Conservation (phyloP, 2,329 filamentous ascomycete species). For the Amylocarpus encephaloides region DNA sequence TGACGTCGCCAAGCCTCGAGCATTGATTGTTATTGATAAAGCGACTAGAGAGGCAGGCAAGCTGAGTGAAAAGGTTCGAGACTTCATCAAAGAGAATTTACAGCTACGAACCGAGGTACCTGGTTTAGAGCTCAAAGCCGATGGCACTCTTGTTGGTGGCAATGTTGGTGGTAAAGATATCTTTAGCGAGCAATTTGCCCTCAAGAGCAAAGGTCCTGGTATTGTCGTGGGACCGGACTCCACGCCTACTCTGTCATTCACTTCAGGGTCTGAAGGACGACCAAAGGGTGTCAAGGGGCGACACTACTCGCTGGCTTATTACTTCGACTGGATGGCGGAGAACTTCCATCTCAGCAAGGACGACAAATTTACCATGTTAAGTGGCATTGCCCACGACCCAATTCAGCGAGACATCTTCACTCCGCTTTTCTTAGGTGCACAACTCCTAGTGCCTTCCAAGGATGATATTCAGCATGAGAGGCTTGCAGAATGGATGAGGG, state of each 20-base stretch:
- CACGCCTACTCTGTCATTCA: slow-evolving; percentile 68
- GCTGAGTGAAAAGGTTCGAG: slow-evolving; percentile 48
- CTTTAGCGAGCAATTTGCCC: slow-evolving; percentile 48
- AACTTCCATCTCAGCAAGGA: slow-evolving; percentile 67
- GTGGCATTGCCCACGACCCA: slow-evolving; percentile 74
- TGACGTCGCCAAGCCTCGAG: slow-evolving; percentile 68
- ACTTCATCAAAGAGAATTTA: slow-evolving; percentile 68
- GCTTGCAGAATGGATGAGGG: slow-evolving; percentile 81
- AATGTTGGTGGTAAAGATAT: slow-evolving; percentile 59
- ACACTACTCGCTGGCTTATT: slow-evolving; percentile 79
- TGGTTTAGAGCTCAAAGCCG: slow-evolving; percentile 62
- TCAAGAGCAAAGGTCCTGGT: slow-evolving; percentile 52
- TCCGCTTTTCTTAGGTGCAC: slow-evolving; percentile 77
- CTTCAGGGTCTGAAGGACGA: slow-evolving; percentile 66
- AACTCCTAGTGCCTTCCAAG: slow-evolving; percentile 68
- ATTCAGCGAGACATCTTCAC: slow-evolving; percentile 77
- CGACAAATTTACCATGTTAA: slow-evolving; percentile 74
- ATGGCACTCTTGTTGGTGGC: slow-evolving; percentile 68
- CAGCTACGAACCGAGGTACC: slow-evolving; percentile 69
- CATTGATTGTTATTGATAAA: slow-evolving; percentile 66
- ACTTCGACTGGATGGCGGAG: slow-evolving; percentile 91
- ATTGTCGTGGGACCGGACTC: slow-evolving; percentile 83
- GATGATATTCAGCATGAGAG: slow-evolving; percentile 84
- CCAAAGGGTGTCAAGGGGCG: slow-evolving; percentile 85
- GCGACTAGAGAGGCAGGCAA: slow-evolving; percentile 63